phyloP scores from a whole-genome alignment of 2,329 filamentous ascomycete genomes.

The Macroventuria anomochaeta region DNA sequence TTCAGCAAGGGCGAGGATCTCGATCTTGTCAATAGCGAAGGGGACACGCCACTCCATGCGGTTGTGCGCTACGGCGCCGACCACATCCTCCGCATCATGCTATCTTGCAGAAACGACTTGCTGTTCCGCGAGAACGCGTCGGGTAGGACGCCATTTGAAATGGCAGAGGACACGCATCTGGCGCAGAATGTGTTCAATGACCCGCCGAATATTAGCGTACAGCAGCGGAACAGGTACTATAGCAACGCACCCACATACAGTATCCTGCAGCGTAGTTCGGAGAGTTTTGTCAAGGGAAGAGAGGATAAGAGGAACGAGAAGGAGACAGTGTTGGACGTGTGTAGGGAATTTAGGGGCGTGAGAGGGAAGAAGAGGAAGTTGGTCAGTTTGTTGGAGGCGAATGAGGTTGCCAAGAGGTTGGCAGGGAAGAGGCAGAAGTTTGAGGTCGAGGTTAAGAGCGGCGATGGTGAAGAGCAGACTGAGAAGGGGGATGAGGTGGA shows the following conservation, averaged over 20 bases:
- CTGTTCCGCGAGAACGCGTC: constrained; percentile 77
- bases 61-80: constrained; percentile 53
- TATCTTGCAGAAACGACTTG: constrained; percentile 65
- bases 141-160: constrained; percentile 74
- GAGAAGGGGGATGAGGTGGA: constrained; percentile 20
- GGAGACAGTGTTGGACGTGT: constrained; percentile 48
- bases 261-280: constrained; percentile 12
- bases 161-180: constrained; percentile 65
- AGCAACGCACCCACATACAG: not conserved
- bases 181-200: constrained; percentile 38
- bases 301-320: constrained; percentile 1
- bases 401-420: constrained; percentile 64
- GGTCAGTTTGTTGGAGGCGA: constrained; percentile 65
- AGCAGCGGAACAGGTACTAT: not conserved
- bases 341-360: constrained; percentile 36
- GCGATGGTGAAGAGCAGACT: constrained; percentile 24
- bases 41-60: constrained; percentile 70
- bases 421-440: constrained; percentile 31
- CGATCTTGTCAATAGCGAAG: constrained; percentile 66
- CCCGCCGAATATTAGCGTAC: constrained; percentile 16
- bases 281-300: constrained; percentile 29
- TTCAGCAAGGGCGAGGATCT: constrained; percentile 57
- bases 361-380: constrained; percentile 56
- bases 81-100: constrained; percentile 54
- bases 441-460: constrained; percentile 53